Percentiles rank a stretch among this genome's conserved stretches.
Evolutionary conservation across 2,329 filamentous ascomycete genomes (phyloP).

Genomic region (Cercospora zeina): DNA sequence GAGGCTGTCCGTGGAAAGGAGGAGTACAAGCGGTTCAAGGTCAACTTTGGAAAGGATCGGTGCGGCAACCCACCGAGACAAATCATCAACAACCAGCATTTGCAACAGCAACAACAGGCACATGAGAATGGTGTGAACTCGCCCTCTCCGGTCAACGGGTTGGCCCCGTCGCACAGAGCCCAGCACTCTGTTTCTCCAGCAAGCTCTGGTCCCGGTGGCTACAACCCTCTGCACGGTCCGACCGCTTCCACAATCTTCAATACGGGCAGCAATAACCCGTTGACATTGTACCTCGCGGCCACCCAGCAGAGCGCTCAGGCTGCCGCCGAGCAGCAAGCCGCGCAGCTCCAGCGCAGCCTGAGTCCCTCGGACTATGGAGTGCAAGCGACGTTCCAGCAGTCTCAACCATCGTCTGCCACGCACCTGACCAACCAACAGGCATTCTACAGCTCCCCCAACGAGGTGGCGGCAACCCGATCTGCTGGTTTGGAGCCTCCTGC

Average conservation of each 20-base stretch:
- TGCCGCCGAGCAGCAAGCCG: slow-evolving; percentile 48
- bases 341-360: slow-evolving; percentile 34
- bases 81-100: slow-evolving; percentile 60
- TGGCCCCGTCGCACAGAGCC: slow-evolving; percentile 52
- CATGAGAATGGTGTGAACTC: slow-evolving; percentile 57
- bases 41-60: slow-evolving; percentile 98
- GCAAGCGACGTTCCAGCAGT: slow-evolving; percentile 37
- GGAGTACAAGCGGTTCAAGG: slow-evolving; percentile 98
- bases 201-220: slow-evolving; percentile 59
- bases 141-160: slow-evolving; percentile 59
- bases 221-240: slow-evolving; percentile 61
- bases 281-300: slow-evolving; percentile 80
- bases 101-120: slow-evolving; percentile 61
- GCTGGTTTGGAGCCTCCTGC: slow-evolving; percentile 38
- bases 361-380: slow-evolving; percentile 60
- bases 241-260: slow-evolving; percentile 76
- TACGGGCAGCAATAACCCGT: slow-evolving; percentile 75
- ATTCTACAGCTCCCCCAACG: slow-evolving; percentile 69
- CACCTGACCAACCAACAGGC: slow-evolving; percentile 69
- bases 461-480: slow-evolving; percentile 50
- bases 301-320: slow-evolving; percentile 66
- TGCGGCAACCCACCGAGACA: slow-evolving; percentile 96
- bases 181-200: slow-evolving; percentile 63
- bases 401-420: slow-evolving; percentile 49
- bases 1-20: slow-evolving; percentile 92